Base-by-base conservation (phyloP, 2,329 filamentous ascomycete genomes). In the Aureobasidium vineae region DNA sequence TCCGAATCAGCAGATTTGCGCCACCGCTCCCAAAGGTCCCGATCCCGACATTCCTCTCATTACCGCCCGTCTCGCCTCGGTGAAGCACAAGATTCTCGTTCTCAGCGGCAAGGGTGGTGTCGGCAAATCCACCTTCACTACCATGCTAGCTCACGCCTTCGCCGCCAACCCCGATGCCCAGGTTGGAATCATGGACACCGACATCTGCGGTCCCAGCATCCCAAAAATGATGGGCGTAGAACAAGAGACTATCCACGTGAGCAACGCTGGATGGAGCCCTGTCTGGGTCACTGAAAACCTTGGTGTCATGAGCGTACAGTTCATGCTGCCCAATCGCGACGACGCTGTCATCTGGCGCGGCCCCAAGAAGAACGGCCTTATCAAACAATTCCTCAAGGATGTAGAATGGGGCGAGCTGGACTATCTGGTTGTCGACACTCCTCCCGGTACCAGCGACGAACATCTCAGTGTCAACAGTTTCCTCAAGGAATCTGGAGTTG, bases 191-290 rank as follows among this genome's bases (percentile, higher is more conserved):
- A 97, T 98, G 92, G 95, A 99, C 78, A 96, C 95, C 7, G 95
- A 99, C 77, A 97, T 99, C 69, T 97, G 92, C 79, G 95, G 95
- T 0, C 95, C 95, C 0, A 92, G 88, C 70, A 97, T 99, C 73
- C 95, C 95, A 23, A 97, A 97, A 81, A 98, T 99, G 94, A 93
- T 99, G 88, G 95, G 95, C 40, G 94, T 97, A 0, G 93, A 97
- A 78, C 82, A 87, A 31, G 94, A 99, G 79, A 96, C 90, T 1
- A 95, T 99, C 63, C 95, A 99, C 76, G 87, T 97, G 63, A 95
- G 89, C 75, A 89, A 86, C 63, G 86, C 89, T 0, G 95, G 95
- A 2, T 97, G 93, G 95, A 92, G 90, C 74, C 95, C 95, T 0
- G 94, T 98, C 16, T 98, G 93, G 91, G 93, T 97, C 19, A 86